A percentile compares a stretch with the other conserved stretches of the same genome.
Conservation (phyloP, 192 early-diverging fungal genomes). For the Entomortierella parvispora region DNA sequence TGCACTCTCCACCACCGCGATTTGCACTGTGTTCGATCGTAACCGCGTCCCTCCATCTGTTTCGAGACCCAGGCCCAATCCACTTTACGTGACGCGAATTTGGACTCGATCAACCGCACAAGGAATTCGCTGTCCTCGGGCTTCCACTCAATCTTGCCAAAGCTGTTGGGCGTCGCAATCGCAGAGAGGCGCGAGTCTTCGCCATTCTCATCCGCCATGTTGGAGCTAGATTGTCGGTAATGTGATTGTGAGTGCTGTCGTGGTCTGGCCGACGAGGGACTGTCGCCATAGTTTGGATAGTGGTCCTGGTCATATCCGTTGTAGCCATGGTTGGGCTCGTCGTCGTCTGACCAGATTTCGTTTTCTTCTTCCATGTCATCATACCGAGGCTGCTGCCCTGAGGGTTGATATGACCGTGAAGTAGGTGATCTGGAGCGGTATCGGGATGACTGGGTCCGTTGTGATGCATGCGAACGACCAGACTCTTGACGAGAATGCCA, state of each 20-base stretch:
- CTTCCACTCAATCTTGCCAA: conserved; percentile 53
- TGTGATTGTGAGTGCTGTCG: conserved; percentile 1
- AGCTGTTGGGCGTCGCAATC: conserved; percentile 44
- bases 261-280: background rate
- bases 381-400: background rate
- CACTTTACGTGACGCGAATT: conserved; percentile 49
- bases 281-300: background rate
- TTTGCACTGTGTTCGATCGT: conserved; percentile 51
- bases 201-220: background rate
- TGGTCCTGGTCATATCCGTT: background rate
- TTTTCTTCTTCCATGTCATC: conserved; percentile 10
- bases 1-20: conserved; percentile 52
- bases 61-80: conserved; percentile 51
- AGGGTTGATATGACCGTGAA: background rate
- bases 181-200: conserved; percentile 14
- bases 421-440: too few relatives aligned
- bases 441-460: too few relatives aligned
- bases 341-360: conserved; percentile 42
- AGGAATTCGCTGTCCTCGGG: conserved; percentile 48
- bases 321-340: background rate
- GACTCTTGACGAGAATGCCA: conserved; percentile 4
- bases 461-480: background rate
- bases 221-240: conserved; percentile 20
- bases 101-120: conserved; percentile 42
- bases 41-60: conserved; percentile 51